These are phyloP conservation scores for Sugiyamaella pinicola DNA, from an alignment of 1,139 yeast genomes.

Conservation along the genomic window DNA sequence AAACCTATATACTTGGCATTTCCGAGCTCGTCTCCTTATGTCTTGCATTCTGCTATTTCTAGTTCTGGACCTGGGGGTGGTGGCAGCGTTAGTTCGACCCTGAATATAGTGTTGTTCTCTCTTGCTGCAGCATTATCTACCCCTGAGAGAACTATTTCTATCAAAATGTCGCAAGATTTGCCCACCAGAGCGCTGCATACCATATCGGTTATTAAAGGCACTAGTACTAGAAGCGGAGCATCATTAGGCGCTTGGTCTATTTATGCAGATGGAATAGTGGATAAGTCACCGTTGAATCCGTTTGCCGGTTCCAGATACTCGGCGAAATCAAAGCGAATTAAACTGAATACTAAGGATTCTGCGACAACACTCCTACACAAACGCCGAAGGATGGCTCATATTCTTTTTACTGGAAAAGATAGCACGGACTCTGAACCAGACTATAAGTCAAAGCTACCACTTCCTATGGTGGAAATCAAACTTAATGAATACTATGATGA, in stretches of 20 bases:
- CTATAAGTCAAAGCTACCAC: slow-evolving; percentile 50
- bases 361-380: slow-evolving; percentile 10
- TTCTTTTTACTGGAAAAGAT: slow-evolving; percentile 36
- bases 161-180: slow-evolving; percentile 43
- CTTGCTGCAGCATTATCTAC: slow-evolving; percentile 51
- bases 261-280: slow-evolving; percentile 36
- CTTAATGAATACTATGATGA: slow-evolving; percentile 39
- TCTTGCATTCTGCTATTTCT: slow-evolving; percentile 57
- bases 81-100: slow-evolving; percentile 31
- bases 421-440: slow-evolving; percentile 22
- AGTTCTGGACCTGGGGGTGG: slow-evolving; percentile 44
- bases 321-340: slow-evolving; percentile 7
- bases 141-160: slow-evolving; percentile 41
- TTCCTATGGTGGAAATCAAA: slow-evolving; percentile 53
- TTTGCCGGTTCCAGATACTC: slow-evolving; percentile 8
- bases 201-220: slow-evolving; percentile 60
- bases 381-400: slow-evolving; percentile 33
- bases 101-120: slow-evolving; percentile 56
- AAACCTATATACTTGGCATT: slow-evolving; percentile 66
- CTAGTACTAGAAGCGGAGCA: slow-evolving; percentile 43
- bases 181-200: slow-evolving; percentile 59
- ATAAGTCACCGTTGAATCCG: slow-evolving; percentile 31
- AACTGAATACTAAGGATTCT: slow-evolving; percentile 9
- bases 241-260: slow-evolving; percentile 38
- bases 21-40: slow-evolving; percentile 66